Percentiles rank a stretch among this genome's conserved stretches.
phyloP scores from a whole-genome alignment of 495 filamentous ascomycete species.

The Lophiotrema nucula region DNA sequence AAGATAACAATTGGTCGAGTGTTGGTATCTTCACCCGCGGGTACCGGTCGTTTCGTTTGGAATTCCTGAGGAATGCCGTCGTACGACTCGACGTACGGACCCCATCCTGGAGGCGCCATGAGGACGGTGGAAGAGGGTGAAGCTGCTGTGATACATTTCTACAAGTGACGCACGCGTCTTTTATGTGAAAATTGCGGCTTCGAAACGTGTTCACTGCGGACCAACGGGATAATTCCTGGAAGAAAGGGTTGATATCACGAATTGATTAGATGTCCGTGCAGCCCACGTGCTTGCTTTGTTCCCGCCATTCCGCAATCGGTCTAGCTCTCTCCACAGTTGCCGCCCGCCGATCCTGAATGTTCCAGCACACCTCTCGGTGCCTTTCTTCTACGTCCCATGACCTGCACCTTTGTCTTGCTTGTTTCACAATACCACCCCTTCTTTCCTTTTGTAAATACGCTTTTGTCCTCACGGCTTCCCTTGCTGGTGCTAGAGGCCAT shows the following conservation, averaged over 20 bases:
- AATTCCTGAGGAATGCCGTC: slow-evolving; percentile 11
- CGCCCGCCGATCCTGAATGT: slow-evolving; percentile 13
- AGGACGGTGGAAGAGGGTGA: not conserved
- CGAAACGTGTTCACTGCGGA: slow-evolving; percentile 31
- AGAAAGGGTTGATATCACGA: slow-evolving; percentile 6
- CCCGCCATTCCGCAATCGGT: slow-evolving; percentile 1
- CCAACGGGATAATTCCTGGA: slow-evolving; percentile 15
- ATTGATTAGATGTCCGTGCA: slow-evolving; percentile 14
- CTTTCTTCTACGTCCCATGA: not conserved
- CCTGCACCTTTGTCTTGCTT: not conserved
- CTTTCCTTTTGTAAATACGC: not conserved
- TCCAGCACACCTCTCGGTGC: too few relatives aligned
- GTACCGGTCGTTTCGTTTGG: slow-evolving; percentile 10
- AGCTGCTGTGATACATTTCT: not conserved
- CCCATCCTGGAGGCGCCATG: slow-evolving; percentile 23
- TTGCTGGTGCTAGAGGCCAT: not conserved
- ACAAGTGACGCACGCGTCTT: not conserved
- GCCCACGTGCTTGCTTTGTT: slow-evolving; percentile 15
- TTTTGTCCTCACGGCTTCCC: not conserved
- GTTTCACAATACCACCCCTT: not conserved
- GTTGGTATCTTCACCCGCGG: slow-evolving; percentile 23
- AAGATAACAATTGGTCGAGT: slow-evolving; percentile 25
- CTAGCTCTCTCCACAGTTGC: slow-evolving; percentile 8
- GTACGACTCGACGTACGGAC: slow-evolving; percentile 11
- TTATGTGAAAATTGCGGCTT: not conserved